Evolutionary conservation across 768 basidiomycete species (phyloP).

Genomic region (Suillus fuscotomentosus): DNA sequence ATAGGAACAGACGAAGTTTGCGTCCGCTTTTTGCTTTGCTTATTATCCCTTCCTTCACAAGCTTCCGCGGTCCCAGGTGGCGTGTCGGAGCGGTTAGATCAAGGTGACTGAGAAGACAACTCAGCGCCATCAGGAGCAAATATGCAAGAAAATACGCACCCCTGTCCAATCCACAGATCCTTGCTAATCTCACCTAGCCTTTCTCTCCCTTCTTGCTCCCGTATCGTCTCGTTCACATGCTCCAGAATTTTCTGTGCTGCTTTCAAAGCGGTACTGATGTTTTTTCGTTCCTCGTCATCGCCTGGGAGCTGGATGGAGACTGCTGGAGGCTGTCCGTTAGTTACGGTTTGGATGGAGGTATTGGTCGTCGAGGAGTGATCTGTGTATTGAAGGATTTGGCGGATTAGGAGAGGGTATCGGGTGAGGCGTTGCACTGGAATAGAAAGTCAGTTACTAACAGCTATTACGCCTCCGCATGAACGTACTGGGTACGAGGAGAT

Average conservation of each 20-base stretch:
- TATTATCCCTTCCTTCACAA: conserved; percentile 78
- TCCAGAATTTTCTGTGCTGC: conserved; percentile 72
- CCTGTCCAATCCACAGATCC: conserved; percentile 85
- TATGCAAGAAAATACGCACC: conserved; percentile 42
- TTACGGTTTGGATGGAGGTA: neutral
- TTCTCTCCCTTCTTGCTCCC: conserved; percentile 78
- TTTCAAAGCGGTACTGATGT: conserved; percentile 53
- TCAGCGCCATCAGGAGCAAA: conserved; percentile 10
- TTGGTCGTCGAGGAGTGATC: conserved; percentile 39
- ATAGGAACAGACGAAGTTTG: conserved; percentile 75
- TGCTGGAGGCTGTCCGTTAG: neutral
- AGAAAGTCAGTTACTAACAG: neutral
- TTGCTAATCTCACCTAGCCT: conserved; percentile 74
- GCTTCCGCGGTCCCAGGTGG: conserved; percentile 73
- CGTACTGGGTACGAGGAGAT: conserved; percentile 88
- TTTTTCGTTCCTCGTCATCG: conserved; percentile 48
- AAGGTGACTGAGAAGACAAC: conserved; percentile 50
- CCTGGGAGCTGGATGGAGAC: conserved; percentile 4
- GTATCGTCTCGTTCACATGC: conserved; percentile 85
- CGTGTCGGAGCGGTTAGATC: conserved; percentile 92
- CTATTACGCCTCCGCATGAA: conserved; percentile 1
- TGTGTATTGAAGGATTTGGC: conserved; percentile 82
- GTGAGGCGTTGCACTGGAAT: conserved; percentile 90
- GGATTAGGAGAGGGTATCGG: conserved; percentile 87
- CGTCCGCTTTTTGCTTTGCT: conserved; percentile 83